phyloP scores from a whole-genome alignment of 495 filamentous ascomycete species.

The Amniculicola lignicola region DNA sequence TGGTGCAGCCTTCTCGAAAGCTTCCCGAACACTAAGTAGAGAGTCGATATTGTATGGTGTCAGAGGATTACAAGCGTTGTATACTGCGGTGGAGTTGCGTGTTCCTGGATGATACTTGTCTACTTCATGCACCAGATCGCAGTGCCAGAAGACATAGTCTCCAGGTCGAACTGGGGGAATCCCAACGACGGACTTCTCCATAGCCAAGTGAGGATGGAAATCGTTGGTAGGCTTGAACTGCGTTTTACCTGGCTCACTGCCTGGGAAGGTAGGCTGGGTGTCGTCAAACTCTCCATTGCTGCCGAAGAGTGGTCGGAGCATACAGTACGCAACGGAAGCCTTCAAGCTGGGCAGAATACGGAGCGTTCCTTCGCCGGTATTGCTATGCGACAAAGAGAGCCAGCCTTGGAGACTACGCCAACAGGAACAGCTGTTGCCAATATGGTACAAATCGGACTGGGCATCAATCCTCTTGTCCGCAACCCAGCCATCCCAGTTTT shows the following conservation, averaged over 20 bases:
- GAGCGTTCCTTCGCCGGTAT: slow-evolving; percentile 8
- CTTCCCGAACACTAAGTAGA: neutral
- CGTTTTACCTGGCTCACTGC: neutral
- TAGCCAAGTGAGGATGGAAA: slow-evolving; percentile 7
- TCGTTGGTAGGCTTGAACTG: slow-evolving; percentile 4
- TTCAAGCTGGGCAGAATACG: slow-evolving; percentile 3
- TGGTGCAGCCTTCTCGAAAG: neutral
- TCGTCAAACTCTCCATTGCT: neutral
- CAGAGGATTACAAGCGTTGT: neutral
- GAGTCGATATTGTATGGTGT: slow-evolving; percentile 7
- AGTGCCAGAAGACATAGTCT: slow-evolving; percentile 20
- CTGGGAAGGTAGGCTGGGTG: slow-evolving; percentile 4
- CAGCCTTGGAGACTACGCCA: slow-evolving; percentile 8
- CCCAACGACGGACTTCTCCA: slow-evolving; percentile 6
- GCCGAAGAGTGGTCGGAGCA: slow-evolving; percentile 11
- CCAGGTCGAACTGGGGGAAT: slow-evolving; percentile 12
- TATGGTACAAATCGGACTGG: slow-evolving; percentile 4
- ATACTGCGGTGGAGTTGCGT: slow-evolving; percentile 1
- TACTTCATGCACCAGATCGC: slow-evolving; percentile 13
- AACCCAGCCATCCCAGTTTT: slow-evolving; percentile 10
- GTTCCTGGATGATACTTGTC: slow-evolving; percentile 2
- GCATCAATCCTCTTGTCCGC: neutral
- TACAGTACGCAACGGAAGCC: slow-evolving; percentile 1
- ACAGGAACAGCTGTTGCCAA: neutral
- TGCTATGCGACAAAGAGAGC: neutral